Evolutionary conservation across 2,329 filamentous ascomycete species (phyloP).

Genomic region (Geosmithia putterillii): DNA sequence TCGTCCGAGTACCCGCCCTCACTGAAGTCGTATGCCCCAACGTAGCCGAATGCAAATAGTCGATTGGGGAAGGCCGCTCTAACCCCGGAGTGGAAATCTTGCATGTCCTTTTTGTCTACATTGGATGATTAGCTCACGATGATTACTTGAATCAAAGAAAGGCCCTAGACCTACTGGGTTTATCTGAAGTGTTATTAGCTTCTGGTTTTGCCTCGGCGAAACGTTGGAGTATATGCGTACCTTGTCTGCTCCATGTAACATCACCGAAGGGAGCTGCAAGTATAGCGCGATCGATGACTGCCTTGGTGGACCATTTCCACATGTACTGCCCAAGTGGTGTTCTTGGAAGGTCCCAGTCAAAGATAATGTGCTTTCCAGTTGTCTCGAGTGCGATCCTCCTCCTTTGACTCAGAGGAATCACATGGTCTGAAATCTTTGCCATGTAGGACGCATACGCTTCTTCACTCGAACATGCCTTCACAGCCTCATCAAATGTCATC

Average conservation of each 20-base stretch:
- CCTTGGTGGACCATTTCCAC: slow-evolving; percentile 16
- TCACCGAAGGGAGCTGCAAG: slow-evolving; percentile 21
- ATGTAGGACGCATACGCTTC: slow-evolving; percentile 13
- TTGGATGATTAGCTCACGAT: too few species aligned
- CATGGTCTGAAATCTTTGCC: slow-evolving; percentile 1
- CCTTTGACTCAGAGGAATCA: slow-evolving; percentile 4
- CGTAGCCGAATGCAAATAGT: slow-evolving; percentile 24
- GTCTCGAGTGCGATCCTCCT: slow-evolving; percentile 9
- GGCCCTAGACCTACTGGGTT: too few species aligned
- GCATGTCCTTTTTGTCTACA: slow-evolving; percentile 21
- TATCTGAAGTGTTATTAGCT: too few species aligned
- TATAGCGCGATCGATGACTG: slow-evolving; percentile 17
- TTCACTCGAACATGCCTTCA: slow-evolving; percentile 11
- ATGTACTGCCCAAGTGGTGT: slow-evolving; percentile 20
- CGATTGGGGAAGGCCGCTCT: slow-evolving; percentile 19
- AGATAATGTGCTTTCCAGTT: slow-evolving; percentile 11
- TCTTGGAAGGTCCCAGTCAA: slow-evolving; percentile 22
- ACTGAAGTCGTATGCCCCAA: slow-evolving; percentile 19
- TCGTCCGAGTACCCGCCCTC: slow-evolving; percentile 18
- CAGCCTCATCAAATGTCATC: slow-evolving; percentile 21
- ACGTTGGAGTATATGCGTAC: slow-evolving; percentile 17
- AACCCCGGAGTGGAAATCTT: slow-evolving; percentile 20
- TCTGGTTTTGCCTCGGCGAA: too few species aligned
- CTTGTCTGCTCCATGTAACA: slow-evolving; percentile 22
- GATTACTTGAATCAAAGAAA: too few species aligned